Base-by-base conservation (phyloP, 768 basidiomycete genomes). In the Psilocybe subaeruginosa region DNA sequence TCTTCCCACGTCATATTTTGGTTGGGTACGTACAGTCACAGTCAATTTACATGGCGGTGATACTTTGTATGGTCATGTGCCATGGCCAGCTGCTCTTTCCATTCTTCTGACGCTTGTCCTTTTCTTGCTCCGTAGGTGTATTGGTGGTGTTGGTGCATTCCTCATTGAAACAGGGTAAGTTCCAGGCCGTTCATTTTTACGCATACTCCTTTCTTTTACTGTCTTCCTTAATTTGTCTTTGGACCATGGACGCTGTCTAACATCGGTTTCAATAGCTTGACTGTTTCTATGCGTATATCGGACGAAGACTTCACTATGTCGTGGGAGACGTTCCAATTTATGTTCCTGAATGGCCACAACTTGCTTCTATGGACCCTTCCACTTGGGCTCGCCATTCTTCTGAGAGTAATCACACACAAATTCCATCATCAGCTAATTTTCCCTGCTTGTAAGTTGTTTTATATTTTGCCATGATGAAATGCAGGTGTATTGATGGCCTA, bases 101-200 rank as follows among this genome's bases (percentile, higher is more conserved):
- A 35, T 35, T 35, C 33, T 43, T 55, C 39, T 23, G 17, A 27
- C 39, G 9, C 23, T 33, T 30, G 29, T 31, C 62, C n/a, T 37
- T 58, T 39, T 37, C 31, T 52, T 39, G 27, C 65, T 58, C 56
- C 37, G n/a, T 56, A 88, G 87, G 12, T 91, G 91, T 68, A 98
- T 98, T 43, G 96, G 96, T 8, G 96, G 97, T n/a, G 93, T 99
- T 33, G 97, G 97, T 14, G 86, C 89, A 8, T 99, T 99, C 74
- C 80, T 99, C 49, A 85, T 98, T 45, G 81, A 90, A 67, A 98
- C 96, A 0, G 95, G 94, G 90, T 92, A 66, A 59, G 82, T 64
- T 46, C 29, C 51, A 35, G 51, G 30, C 9, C 27, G 12, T 54
- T 47, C 19, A 19, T 35, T n/a, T 14, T n/a, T 30, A n/a, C 8